Base-by-base conservation (phyloP, 495 filamentous ascomycete species). In the Penicillium herquei region DNA sequence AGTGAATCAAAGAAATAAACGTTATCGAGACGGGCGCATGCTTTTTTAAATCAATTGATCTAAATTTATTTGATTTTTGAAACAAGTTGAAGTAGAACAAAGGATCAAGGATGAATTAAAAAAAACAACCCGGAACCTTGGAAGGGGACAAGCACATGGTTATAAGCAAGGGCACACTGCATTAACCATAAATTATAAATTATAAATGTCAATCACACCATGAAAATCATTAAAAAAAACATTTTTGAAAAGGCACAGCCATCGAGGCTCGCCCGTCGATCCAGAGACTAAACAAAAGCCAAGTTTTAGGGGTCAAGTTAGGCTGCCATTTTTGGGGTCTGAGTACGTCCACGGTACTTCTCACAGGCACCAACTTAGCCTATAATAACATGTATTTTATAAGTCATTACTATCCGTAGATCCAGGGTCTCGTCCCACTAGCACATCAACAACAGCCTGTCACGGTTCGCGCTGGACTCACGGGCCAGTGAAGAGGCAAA, bases 271-370 rank as follows among this genome's bases (percentile, higher is more conserved):
- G 39, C 51, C 48, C 14, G 41, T 44, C 45, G 52, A 56, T 54
- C 55, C 21, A 26, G 31, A 55, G 16, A 26, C 50, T 58, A 57
- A 56, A 51, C 41, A 4, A 51, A 52, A 63, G 58, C 61, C 61
- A 53, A 62, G 61, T 59, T 58, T 64, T 66, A 64, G 62, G 50
- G 42, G 43, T 14, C 13, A 17, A 30, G 16, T 46, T 46, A 46
- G 49, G 49, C 56, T 49, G 56, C 56, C 51, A 50, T 35, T 44
- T 51, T 59, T 17, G 33, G 37, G 12, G 33, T 32, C 7, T 4
- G 16, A 21, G 7, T 35, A 57, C 55, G 16, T 42, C 46, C 41
- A 17, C 14, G 13, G 31, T 46, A 31, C 30, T 14, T 49, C 12
- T 6, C 18, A 0, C 1, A 21, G 5, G 3, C n/a, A 4, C 14